phyloP scores from a whole-genome alignment of 805 yeast species.

The Spathaspora passalidarum region DNA sequence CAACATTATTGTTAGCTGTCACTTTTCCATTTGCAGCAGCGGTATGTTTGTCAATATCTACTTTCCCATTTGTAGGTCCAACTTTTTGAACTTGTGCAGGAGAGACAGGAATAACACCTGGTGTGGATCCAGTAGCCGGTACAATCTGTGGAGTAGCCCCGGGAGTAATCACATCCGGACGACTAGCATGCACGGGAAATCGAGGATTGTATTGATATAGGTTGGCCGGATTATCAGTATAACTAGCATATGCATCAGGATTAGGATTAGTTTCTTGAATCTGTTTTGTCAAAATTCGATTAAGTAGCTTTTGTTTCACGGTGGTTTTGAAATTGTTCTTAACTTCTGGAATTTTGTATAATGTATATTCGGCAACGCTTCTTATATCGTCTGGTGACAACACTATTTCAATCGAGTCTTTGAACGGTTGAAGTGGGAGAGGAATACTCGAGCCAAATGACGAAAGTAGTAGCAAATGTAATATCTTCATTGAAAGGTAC shows the following conservation, averaged over 20 bases:
- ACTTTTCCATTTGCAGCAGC: too few species aligned
- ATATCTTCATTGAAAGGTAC: background rate
- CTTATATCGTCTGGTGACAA: conserved; percentile 16
- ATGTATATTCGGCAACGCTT: conserved; percentile 13
- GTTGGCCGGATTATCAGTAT: background rate
- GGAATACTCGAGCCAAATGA: background rate
- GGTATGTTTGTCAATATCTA: too few species aligned
- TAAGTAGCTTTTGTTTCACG: conserved; percentile 12
- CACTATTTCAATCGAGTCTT: conserved; percentile 15
- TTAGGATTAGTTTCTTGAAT: conserved; percentile 7
- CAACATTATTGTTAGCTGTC: too few species aligned
- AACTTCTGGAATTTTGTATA: conserved; percentile 14
- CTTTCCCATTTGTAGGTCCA: too few species aligned
- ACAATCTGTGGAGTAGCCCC: too few species aligned
- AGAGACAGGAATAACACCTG: too few species aligned
- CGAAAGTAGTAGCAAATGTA: background rate
- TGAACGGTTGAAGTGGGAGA: conserved; percentile 5
- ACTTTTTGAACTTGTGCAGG: too few species aligned
- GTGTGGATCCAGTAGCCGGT: too few species aligned
- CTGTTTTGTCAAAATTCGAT: conserved; percentile 8
- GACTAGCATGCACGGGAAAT: too few species aligned
- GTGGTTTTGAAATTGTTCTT: conserved; percentile 12
- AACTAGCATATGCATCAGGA: background rate
- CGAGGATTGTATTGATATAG: background rate
- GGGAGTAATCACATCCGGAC: too few species aligned